Base-by-base conservation (phyloP, 768 basidiomycete species). In the Pisolithus albus region DNA sequence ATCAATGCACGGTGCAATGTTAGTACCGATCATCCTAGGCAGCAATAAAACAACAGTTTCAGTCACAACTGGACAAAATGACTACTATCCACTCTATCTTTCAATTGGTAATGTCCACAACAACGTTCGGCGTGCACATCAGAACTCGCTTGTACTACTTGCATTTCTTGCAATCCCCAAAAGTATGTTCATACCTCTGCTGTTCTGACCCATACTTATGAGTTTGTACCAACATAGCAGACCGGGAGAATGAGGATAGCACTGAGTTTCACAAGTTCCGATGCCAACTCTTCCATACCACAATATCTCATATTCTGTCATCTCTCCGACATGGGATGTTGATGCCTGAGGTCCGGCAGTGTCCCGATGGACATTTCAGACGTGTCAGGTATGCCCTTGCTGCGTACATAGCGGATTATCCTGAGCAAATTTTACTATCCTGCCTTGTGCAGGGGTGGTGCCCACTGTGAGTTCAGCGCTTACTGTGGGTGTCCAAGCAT, bases 321-420 rank as follows among this genome's bases (percentile, higher is more conserved):
- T 47, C 59, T 0, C 54, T 73, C 0, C 43, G 45, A 10, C 49
- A 55, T 3, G 54, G 52, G 0, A 72, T 72, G 71, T 57, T 53
- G 0, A 59, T 42, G 8, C 63, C 68, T 0, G 51, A 55, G 16
- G 57, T 73, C 3, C 38, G 46, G 0, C 50, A 50, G 0, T 73
- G 64, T 46, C 56, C 54, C 0, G 71, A 74, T 59, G 65, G 68
- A 0, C 61, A 69, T 48, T 70, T 53, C 46, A 58, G 59, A 1
- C 43, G 58, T 5, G 63, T 50, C 5, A 60, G 70, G 8, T 74
- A 65, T 56, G 62, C 61, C 1, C 50, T 75, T 5, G 68, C 67
- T 0, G 62, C 68, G 1, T 71, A 70, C 37, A 73, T 75, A 54
- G 70, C 69, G 0, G 69, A 75, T 47, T 74, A 75, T 45, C 72